These are phyloP conservation scores for Fusarium papillatum DNA, from an alignment of 2,329 filamentous ascomycete species.

Conservation along the genomic window DNA sequence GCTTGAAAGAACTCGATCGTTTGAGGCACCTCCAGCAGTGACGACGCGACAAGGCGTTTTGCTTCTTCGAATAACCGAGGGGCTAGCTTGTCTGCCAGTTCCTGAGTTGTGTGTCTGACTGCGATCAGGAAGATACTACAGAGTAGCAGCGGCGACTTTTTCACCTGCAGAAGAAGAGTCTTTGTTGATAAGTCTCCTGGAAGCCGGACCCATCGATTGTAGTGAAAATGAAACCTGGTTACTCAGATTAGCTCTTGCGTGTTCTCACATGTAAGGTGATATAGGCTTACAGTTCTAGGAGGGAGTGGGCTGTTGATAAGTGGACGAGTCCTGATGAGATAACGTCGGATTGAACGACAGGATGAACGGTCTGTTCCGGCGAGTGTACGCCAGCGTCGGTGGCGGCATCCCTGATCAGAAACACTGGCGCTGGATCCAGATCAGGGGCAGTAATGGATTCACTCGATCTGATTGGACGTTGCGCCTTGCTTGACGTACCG, in stretches of 20 bases:
- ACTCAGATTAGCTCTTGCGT: not conserved
- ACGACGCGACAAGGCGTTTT: slow-evolving; percentile 28
- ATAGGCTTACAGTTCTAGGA: slow-evolving; percentile 37
- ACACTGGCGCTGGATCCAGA: slow-evolving; percentile 36
- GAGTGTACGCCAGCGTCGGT: slow-evolving; percentile 41
- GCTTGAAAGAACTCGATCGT: slow-evolving; percentile 43
- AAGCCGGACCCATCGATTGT: slow-evolving; percentile 45
- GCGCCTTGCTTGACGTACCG: not conserved
- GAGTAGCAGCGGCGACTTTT: slow-evolving; percentile 37
- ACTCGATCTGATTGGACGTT: not conserved
- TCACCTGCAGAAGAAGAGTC: slow-evolving; percentile 10
- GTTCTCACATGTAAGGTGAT: not conserved
- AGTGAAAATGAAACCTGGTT: slow-evolving; percentile 42
- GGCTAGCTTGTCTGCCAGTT: slow-evolving; percentile 38
- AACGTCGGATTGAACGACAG: slow-evolving; percentile 21
- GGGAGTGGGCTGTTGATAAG: slow-evolving; percentile 25
- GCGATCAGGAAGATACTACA: slow-evolving; percentile 45
- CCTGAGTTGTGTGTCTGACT: slow-evolving; percentile 40
- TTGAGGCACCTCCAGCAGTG: slow-evolving; percentile 33
- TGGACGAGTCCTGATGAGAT: slow-evolving; percentile 39
- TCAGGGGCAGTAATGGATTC: not conserved
- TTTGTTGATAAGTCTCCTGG: slow-evolving; percentile 28
- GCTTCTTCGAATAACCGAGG: slow-evolving; percentile 41
- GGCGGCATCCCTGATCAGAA: slow-evolving; percentile 45
- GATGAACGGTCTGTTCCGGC: slow-evolving; percentile 7